Conservation (phyloP, 2,329 filamentous ascomycete species). For the Incumbomyces lentus region DNA sequence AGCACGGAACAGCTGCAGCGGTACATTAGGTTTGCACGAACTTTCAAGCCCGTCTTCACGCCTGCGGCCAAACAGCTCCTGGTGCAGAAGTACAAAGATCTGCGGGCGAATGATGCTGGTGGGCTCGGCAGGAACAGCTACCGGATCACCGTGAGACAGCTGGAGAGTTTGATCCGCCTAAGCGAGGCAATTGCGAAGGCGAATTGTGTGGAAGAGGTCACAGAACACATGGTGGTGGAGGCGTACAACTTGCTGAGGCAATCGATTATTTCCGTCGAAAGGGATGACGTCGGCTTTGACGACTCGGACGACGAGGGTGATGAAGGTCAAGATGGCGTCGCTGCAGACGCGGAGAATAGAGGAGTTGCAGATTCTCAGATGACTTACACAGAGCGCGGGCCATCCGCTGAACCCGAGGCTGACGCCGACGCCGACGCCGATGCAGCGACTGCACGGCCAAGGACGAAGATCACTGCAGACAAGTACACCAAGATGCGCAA, state of each 20-base stretch:
- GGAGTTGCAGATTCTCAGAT: constrained; percentile 42
- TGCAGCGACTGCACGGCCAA: constrained; percentile 30
- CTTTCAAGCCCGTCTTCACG: constrained; percentile 87
- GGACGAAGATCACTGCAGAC: constrained; percentile 85
- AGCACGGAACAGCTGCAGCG: constrained; percentile 92
- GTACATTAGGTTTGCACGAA: constrained; percentile 91
- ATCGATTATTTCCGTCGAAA: constrained; percentile 94
- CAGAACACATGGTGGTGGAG: constrained; percentile 74
- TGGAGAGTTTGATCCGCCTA: constrained; percentile 90
- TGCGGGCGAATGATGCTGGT: constrained; percentile 83
- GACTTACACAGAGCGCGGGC: constrained; percentile 36
- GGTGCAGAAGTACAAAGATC: constrained; percentile 89
- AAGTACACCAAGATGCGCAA: constrained; percentile 90
- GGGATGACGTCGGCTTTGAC: constrained; percentile 92
- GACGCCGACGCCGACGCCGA: no score
- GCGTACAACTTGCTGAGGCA: constrained; percentile 84
- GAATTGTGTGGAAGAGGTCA: constrained; percentile 88
- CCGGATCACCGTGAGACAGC: constrained; percentile 89
- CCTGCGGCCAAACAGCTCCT: constrained; percentile 75
- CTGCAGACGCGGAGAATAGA: constrained; percentile 24
- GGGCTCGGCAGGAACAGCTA: constrained; percentile 92
- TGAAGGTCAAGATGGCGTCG: constrained; percentile 37
- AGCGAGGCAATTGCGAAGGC: constrained; percentile 97
- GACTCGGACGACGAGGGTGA: constrained; percentile 57
- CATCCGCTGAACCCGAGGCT: constrained; percentile 24